Base-by-base conservation (phyloP, 1,284 basidiomycete genomes). In the Cutaneotrichosporon daszewskae region DNA sequence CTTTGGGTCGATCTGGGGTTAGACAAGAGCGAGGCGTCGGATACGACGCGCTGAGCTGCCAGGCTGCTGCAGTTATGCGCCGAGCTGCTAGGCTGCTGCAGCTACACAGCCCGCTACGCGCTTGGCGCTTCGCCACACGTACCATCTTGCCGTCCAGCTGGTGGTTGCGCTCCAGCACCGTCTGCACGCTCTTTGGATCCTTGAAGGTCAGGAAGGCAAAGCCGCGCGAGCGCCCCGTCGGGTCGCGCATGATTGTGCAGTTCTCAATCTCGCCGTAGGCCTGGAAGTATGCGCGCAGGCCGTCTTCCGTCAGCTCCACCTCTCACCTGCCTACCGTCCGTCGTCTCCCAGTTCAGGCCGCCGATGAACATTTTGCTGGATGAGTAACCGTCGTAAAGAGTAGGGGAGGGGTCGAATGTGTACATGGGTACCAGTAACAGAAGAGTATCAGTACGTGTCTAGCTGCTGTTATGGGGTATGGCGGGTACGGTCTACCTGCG, bases 361-460 rank as follows among this genome's bases (percentile, higher is more conserved):
- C 90, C 90, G 62, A 95, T 87, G 69, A 95, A 95, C 89, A 92
- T n/a, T n/a, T n/a, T n/a, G n/a, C n/a, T n/a, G n/a, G n/a, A n/a
- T n/a, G n/a, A n/a, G n/a, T n/a, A n/a, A n/a, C n/a, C n/a, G n/a
- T n/a, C n/a, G n/a, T n/a, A n/a, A n/a, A n/a, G n/a, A n/a, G n/a
- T n/a, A n/a, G n/a, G n/a, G n/a, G n/a, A n/a, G n/a, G n/a, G n/a
- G n/a, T n/a, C n/a, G n/a, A n/a, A n/a, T n/a, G n/a, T n/a, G n/a
- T n/a, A n/a, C n/a, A n/a, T n/a, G n/a, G n/a, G n/a, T n/a, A n/a
- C n/a, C n/a, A n/a, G n/a, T n/a, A n/a, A n/a, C n/a, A n/a, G n/a
- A n/a, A 44, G 26, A 33, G 47, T 49, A 45, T 49, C 43, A 45
- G 47, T 45, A 25, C 42, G 26, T 22, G 24, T 41, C 38, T 34